phyloP scores from a whole-genome alignment of 176 grass and related monocot species.

The Alloteropsis semialata region DNA sequence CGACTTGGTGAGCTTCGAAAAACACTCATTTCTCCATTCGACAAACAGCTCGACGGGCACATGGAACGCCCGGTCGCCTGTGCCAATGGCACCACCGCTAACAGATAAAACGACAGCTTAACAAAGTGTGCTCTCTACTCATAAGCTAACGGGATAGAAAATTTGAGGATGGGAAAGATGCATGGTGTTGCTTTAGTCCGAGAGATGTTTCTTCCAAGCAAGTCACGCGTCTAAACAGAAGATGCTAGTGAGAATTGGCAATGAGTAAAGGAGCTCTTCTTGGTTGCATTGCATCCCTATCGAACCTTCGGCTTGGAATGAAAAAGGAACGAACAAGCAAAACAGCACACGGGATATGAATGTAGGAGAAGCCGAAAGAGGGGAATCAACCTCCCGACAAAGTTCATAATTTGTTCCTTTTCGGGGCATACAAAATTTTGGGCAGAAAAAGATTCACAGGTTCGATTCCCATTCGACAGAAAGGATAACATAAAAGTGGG shows the following conservation, averaged over 20 bases:
- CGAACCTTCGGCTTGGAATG: neutral
- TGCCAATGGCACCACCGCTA: too few species aligned
- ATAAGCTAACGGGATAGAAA: neutral
- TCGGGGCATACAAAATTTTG: neutral
- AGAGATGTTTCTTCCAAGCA: constrained; percentile 4
- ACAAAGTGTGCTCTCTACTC: too few species aligned
- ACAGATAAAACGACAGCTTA: too few species aligned
- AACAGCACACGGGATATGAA: neutral
- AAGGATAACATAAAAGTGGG: neutral
- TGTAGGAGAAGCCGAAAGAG: neutral
- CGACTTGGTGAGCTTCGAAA: too few species aligned
- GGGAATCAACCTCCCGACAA: constrained; percentile 16
- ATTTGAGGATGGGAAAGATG: neutral
- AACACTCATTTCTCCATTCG: too few species aligned
- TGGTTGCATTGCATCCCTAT: neutral
- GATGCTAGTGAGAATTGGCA: neutral
- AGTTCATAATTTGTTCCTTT: neutral
- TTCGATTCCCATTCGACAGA: neutral
- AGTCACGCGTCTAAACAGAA: neutral
- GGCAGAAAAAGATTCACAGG: neutral
- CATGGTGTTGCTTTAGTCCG: neutral
- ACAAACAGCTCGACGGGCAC: too few species aligned
- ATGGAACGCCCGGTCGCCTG: too few species aligned
- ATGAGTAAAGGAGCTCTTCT: neutral
- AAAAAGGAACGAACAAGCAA: neutral